These are phyloP conservation scores for Cynara cardunculus DNA, from an alignment of 129 eudicot species.

Conservation along the genomic window DNA sequence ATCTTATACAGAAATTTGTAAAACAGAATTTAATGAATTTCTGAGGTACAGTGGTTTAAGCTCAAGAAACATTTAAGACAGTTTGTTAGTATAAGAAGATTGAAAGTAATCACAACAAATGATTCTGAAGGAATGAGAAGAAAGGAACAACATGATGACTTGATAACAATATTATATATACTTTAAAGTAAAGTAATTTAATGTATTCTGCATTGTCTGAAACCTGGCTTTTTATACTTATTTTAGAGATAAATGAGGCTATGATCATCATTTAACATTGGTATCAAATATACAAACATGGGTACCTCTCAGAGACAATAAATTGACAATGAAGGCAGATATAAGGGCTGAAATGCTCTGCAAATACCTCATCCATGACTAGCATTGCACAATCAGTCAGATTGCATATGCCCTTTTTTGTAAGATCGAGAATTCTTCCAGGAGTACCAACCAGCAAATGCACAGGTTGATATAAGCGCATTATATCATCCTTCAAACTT, in stretches of 20 bases:
- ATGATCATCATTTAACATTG: background rate
- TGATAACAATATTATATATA: background rate
- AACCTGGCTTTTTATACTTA: background rate
- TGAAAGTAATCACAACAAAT: background rate
- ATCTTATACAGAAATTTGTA: too few relatives aligned
- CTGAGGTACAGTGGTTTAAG: background rate
- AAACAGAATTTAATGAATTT: too few relatives aligned
- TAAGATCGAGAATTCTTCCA: constrained; percentile 63
- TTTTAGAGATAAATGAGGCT: background rate
- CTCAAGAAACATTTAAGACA: too few relatives aligned
- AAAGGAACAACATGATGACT: background rate
- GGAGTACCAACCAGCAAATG: constrained; percentile 68
- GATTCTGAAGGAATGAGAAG: background rate
- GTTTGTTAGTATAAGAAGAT: too few relatives aligned
- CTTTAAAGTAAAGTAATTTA: background rate
- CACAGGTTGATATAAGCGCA: constrained; percentile 62
- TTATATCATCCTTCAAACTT: constrained; percentile 62
- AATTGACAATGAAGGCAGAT: background rate
- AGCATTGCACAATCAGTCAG: constrained; percentile 56
- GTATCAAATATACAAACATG: background rate
- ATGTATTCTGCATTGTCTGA: background rate
- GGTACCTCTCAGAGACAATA: background rate
- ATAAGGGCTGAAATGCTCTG: background rate
- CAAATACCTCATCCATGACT: constrained; percentile 63
- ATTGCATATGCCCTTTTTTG: constrained; percentile 53